Evolutionary conservation across 306 rosid species (phyloP), one percentile per base, ranked within the genome.

Genomic region (Cucurbita ficifolia): DNA sequence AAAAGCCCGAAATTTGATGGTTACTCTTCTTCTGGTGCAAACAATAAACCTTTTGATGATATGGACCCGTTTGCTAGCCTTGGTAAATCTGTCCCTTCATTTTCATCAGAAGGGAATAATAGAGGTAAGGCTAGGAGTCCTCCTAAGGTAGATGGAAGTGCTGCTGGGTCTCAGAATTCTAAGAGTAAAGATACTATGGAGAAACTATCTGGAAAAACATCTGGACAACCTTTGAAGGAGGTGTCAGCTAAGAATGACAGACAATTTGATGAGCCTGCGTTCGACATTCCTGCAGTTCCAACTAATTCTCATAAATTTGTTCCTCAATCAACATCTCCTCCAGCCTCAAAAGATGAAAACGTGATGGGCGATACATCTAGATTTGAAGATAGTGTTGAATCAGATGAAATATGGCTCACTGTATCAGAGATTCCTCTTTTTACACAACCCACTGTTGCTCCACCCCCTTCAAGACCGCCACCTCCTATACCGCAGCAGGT

Each of bases 401-500:
- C 88, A 14, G 90, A 93, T 57, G 88, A 87, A 79, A 51, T 88
- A 78, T 95, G 99, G 99, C 87, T 95, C 80, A 89, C 91, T 1
- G 99, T 91, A 57, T 91, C 96, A 39, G 97, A 95, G 84, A 80
- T 95, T 83, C 97, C 96, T 75, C 96, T 95, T 79, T 81, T 82
- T 77, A 95, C 99, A 54, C 96, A 84, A 63, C 96, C 99, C 58
- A 91, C 97, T n/a, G 70, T 77, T 85, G 96, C 97, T 80, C 99
- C 97, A 53, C 97, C 99, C 60, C 99, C 99, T 61, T 91, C 97
- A 79, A 88, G 99, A 76, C 97, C 99, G 68, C 99, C 97, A 55
- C 99, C 99, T 78, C 99, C 99, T 60, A 81, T 87, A 45, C 97
- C 99, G 2, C 92, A 85, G 75, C 84, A 88, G 60, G 82, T 85